Evolutionary conservation across 2,329 filamentous ascomycete species (phyloP).

Genomic region (Colletotrichum cuscutae): DNA sequence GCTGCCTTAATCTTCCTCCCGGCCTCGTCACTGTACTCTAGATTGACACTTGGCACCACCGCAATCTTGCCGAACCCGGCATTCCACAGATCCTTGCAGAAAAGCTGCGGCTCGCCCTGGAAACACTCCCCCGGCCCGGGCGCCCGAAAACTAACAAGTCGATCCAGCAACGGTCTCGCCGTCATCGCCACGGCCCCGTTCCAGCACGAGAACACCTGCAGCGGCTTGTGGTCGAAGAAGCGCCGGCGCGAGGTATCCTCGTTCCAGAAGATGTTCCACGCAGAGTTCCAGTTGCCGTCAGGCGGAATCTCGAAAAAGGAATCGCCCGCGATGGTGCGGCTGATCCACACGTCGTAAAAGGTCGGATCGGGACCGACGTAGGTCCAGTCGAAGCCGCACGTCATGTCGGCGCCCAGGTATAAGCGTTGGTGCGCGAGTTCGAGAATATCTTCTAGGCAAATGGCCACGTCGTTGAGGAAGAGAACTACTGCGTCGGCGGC

Average conservation of each 20-base stretch:
- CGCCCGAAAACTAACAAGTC: constrained; percentile 56
- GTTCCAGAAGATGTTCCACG: constrained; percentile 65
- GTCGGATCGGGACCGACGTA: constrained; percentile 54
- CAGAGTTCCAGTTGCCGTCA: constrained; percentile 59
- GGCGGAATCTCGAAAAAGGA: constrained; percentile 64
- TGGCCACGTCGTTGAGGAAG: constrained; percentile 65
- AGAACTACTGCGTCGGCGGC: constrained; percentile 53
- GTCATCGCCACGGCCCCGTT: constrained; percentile 64
- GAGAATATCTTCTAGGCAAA: constrained; percentile 65
- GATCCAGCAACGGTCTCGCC: constrained; percentile 57
- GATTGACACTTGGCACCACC: constrained; percentile 64
- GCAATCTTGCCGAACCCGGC: constrained; percentile 62
- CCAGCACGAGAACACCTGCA: constrained; percentile 72
- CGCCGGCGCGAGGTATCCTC: constrained; percentile 47
- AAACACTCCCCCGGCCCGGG: constrained; percentile 55
- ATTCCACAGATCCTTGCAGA: constrained; percentile 68
- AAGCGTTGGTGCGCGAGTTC: constrained; percentile 54
- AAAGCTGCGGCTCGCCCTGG: constrained; percentile 64
- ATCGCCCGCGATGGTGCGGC: constrained; percentile 62
- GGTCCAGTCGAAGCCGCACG: constrained; percentile 69
- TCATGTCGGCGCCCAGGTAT: constrained; percentile 63
- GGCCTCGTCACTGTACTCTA: constrained; percentile 62
- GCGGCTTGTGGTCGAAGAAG: constrained; percentile 52
- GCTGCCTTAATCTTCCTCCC: constrained; percentile 57
- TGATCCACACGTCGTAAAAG: constrained; percentile 67